phyloP scores from a whole-genome alignment of 1,139 yeast species.

The Zygotorulaspora mrakii region DNA sequence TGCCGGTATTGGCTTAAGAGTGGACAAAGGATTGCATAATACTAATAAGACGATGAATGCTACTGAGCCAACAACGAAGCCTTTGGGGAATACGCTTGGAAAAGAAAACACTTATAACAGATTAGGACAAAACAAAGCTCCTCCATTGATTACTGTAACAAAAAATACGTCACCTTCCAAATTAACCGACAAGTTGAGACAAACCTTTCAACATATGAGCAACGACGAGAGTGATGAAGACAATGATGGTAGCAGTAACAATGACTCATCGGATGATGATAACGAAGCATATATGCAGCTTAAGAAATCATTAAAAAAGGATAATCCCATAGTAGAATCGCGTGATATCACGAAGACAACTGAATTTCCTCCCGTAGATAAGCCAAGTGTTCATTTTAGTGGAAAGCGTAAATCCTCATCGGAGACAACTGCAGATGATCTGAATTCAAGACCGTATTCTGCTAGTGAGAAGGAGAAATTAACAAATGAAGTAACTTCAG shows the following conservation, averaged over 20 bases:
- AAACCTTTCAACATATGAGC: slow-evolving; percentile 14
- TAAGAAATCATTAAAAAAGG: slow-evolving; percentile 11
- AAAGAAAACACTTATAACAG: neutral
- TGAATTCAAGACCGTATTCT: no score
- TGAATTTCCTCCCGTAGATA: slow-evolving; percentile 10
- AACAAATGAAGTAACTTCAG: no score
- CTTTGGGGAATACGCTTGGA: neutral
- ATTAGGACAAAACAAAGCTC: neutral
- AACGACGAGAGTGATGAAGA: slow-evolving; percentile 15
- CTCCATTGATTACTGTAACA: slow-evolving; percentile 2
- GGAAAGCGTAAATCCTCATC: no score
- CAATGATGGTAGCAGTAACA: slow-evolving; percentile 3
- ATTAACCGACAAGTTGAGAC: slow-evolving; percentile 13
- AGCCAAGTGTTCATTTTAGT: slow-evolving; percentile 6
- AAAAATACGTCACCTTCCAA: slow-evolving; percentile 12
- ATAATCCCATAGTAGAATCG: slow-evolving; percentile 5
- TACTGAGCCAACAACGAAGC: neutral
- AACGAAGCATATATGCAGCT: slow-evolving; percentile 12
- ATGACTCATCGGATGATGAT: slow-evolving; percentile 13
- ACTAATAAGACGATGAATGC: neutral
- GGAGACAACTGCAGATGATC: no score
- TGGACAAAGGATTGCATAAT: slow-evolving; percentile 6
- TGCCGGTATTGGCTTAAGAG: slow-evolving; percentile 16
- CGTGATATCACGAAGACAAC: slow-evolving; percentile 9
- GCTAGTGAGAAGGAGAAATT: no score